Evolutionary conservation across 192 early-diverging fungal species (phyloP).

Genomic region (Backusella australiensis): DNA sequence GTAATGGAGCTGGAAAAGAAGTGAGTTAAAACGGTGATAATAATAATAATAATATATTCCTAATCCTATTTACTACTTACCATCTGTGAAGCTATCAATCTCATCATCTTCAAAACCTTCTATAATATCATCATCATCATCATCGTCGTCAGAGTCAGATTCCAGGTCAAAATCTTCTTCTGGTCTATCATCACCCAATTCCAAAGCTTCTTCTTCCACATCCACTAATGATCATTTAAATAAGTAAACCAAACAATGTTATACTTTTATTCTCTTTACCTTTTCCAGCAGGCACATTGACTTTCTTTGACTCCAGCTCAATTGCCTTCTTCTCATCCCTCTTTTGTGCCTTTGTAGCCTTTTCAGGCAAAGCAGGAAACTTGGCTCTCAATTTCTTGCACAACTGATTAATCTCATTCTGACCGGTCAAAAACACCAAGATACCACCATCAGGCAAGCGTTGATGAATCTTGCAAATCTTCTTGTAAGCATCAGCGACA

Average conservation of each 20-base stretch:
- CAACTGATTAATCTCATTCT: constrained; percentile 84
- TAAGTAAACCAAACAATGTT: neutral
- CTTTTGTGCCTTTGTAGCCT: constrained; percentile 32
- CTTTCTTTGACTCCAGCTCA: constrained; percentile 16
- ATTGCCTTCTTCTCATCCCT: constrained; percentile 24
- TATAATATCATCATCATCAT: constrained; percentile 50
- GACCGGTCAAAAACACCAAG: constrained; percentile 93
- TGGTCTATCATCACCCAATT: constrained; percentile 50
- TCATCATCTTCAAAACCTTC: constrained; percentile 62
- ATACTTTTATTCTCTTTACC: constrained; percentile 16
- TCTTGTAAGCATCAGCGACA: constrained; percentile 83
- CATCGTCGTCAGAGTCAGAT: constrained; percentile 47
- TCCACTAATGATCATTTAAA: constrained; percentile 33
- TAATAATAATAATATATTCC: neutral
- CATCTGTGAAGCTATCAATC: constrained; percentile 59
- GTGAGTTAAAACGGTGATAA: neutral
- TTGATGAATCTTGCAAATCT: constrained; percentile 92
- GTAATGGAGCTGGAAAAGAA: constrained; percentile 56
- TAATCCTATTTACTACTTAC: constrained; percentile 6
- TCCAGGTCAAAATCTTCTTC: constrained; percentile 44
- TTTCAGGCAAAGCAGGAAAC: constrained; percentile 57
- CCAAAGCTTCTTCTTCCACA: constrained; percentile 61
- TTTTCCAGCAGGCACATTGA: constrained; percentile 30
- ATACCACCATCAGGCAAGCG: constrained; percentile 91
- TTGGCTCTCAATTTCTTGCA: constrained; percentile 72